Evolutionary conservation across 1,284 basidiomycete species (phyloP), one percentile per base, ranked within the genome.

Genomic region (Ustilago cynodontis): DNA sequence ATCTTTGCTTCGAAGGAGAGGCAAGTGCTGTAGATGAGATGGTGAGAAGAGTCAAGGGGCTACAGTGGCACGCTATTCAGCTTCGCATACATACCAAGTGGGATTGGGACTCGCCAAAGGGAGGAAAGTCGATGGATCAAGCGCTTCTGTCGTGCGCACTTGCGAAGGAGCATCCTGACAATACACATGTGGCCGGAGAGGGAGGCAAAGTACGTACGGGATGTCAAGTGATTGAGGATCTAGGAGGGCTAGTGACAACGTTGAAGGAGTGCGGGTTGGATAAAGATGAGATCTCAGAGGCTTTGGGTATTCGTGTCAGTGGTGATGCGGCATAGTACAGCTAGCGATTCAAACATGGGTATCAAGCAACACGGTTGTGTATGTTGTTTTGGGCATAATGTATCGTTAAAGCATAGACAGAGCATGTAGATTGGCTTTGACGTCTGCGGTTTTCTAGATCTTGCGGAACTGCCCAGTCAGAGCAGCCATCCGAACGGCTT

Each of bases 11-110:
- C 54, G 80, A 82, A 58, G 80, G 80, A n/a, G 53, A 59, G 10
- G 10, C 52, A 0, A 31, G 51, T 1, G 67, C 69, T 7, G 79
- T 82, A 20, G 77, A 74, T 13, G 77, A 82, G 50, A 79, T 82
- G 57, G 60, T 77, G 1, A 55, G 71, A 7, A 41, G 77, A 6
- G 67, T 81, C 39, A 82, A 81, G 37, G 73, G 52, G 16, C 39
- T 79, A 11, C 78, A 80, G 49, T 82, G 79, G 80, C 77, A 77
- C 31, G 80, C 77, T 2, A 58, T 82, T 18, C 60, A 65, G 39
- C 64, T 77, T 1, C 59, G 77, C 3, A 54, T 67, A 13, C 61
- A 80, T 5, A 66, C 53, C 13, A 49, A 29, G 5, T 72, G 68
- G 51, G 60, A 37, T 1, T 81, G 28, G 29, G 49, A 39, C 10